Percentiles rank a stretch among this genome's conserved stretches.
These are phyloP conservation scores for Xylaria venustula DNA, from an alignment of 495 filamentous ascomycete species.

Conservation along the genomic window DNA sequence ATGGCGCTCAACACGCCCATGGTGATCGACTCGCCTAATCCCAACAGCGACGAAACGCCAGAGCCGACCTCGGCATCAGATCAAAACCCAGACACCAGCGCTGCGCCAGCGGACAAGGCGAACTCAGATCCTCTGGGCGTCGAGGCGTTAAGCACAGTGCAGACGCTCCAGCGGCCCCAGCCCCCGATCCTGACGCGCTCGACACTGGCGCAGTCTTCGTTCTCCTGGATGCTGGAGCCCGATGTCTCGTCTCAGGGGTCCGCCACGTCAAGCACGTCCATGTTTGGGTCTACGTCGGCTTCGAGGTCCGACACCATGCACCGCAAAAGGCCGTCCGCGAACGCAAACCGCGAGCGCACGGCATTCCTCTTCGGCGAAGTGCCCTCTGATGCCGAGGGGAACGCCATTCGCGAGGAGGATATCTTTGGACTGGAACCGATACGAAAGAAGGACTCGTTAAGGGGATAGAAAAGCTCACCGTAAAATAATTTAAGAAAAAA, in stretches of 20 bases:
- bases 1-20: constrained; percentile 19
- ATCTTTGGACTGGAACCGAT: constrained; percentile 49
- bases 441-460: not conserved
- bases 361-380: constrained; percentile 58
- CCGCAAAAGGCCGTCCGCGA: constrained; percentile 41
- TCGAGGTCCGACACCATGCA: constrained; percentile 8
- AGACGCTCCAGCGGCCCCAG: constrained; percentile 15
- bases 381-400: constrained; percentile 24
- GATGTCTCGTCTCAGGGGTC: constrained; percentile 24
- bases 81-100: constrained; percentile 15
- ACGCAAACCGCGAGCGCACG: constrained; percentile 49
- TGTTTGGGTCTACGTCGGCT: constrained; percentile 16
- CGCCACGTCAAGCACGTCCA: constrained; percentile 10
- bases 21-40: not conserved
- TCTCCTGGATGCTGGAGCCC: constrained; percentile 89
- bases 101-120: not conserved
- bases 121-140: constrained; percentile 16
- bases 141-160: constrained; percentile 9
- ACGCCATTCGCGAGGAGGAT: constrained; percentile 34
- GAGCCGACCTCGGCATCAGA: constrained; percentile 26
- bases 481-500: not conserved
- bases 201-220: constrained; percentile 77
- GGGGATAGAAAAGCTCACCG: not conserved
- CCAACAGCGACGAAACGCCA: not conserved
- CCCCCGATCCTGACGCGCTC: constrained; percentile 58